These are phyloP conservation scores for Austroboletus novae-zelandiae DNA, from an alignment of 1,284 basidiomycete species.

Conservation along the genomic window DNA sequence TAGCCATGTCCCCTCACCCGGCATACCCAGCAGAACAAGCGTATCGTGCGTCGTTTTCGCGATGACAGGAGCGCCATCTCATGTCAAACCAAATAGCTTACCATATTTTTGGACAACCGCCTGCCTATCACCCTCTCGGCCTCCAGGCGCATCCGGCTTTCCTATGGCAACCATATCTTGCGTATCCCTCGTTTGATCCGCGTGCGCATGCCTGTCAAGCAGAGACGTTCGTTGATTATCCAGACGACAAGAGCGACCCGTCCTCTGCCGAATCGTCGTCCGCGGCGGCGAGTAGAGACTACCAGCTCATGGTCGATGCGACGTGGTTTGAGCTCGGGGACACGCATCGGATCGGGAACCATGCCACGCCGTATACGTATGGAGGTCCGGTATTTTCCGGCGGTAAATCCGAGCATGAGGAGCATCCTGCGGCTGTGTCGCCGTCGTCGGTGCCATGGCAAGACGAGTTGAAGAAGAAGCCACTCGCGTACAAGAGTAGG, in stretches of 20 bases:
- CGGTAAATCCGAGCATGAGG: slow-evolving; percentile 6
- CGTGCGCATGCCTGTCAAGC: slow-evolving; percentile 5
- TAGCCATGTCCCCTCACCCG: slow-evolving; percentile 11
- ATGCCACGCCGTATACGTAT: background rate
- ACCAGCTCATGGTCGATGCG: slow-evolving; percentile 7
- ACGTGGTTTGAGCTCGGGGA: slow-evolving; percentile 1
- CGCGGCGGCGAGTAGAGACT: slow-evolving; percentile 11
- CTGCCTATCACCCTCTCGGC: slow-evolving; percentile 19
- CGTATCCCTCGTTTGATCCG: slow-evolving; percentile 17
- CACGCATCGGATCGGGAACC: background rate
- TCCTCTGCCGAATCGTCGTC: slow-evolving; percentile 27
- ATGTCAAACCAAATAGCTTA: slow-evolving; percentile 17
- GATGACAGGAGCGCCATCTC: slow-evolving; percentile 2
- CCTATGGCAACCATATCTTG: slow-evolving; percentile 25
- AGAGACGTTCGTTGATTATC: slow-evolving; percentile 12
- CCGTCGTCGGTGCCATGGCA: slow-evolving; percentile 9
- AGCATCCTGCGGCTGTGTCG: slow-evolving; percentile 2
- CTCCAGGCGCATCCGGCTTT: slow-evolving; percentile 18
- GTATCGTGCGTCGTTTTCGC: slow-evolving; percentile 16
- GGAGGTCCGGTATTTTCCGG: slow-evolving; percentile 13
- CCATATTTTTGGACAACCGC: slow-evolving; percentile 14
- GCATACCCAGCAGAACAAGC: slow-evolving; percentile 15
- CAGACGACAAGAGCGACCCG: slow-evolving; percentile 27
- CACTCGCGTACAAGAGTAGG: slow-evolving; percentile 30
- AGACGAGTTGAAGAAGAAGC: slow-evolving; percentile 21